phyloP scores from a whole-genome alignment of 805 yeast genomes.

The Wickerhamiella sergipiensis region DNA sequence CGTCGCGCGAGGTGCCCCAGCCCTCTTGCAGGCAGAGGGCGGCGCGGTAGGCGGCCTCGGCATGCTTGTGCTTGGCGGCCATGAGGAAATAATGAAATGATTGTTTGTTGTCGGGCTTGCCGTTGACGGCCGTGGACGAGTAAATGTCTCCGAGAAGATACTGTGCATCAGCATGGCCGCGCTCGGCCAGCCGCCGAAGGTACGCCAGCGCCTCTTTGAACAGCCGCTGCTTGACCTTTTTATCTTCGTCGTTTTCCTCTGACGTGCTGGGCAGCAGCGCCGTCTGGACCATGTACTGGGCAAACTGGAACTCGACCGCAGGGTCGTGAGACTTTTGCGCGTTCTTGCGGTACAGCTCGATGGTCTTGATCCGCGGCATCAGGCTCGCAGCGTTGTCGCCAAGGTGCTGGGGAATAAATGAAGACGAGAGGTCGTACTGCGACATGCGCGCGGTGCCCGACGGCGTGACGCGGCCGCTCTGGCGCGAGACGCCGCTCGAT shows the following conservation, averaged over 20 bases:
- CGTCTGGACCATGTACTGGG: constrained; percentile 78
- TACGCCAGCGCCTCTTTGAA: constrained; percentile 66
- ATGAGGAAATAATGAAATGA: constrained; percentile 66
- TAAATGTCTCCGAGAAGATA: constrained; percentile 83
- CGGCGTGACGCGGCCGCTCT: background rate
- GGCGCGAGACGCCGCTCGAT: background rate
- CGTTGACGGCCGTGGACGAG: constrained; percentile 62
- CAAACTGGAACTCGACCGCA: constrained; percentile 74
- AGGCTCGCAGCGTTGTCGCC: constrained; percentile 25
- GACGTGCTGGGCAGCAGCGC: constrained; percentile 34
- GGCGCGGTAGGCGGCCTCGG: constrained; percentile 82
- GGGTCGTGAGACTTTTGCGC: constrained; percentile 81
- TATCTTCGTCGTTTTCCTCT: background rate
- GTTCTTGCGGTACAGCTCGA: constrained; percentile 74
- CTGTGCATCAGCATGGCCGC: constrained; percentile 82
- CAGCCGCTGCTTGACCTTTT: constrained; percentile 31
- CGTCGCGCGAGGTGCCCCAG: constrained; percentile 78
- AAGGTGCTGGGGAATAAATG: constrained; percentile 11
- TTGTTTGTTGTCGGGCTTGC: constrained; percentile 63
- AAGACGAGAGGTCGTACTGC: constrained; percentile 19
- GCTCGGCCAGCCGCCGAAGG: constrained; percentile 56
- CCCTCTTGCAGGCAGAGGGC: constrained; percentile 91
- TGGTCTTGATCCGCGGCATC: constrained; percentile 65
- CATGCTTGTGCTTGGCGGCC: constrained; percentile 89
- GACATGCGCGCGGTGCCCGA: constrained; percentile 4